Evolutionary conservation across 306 rosid species (phyloP).

Genomic region (Cucumis cinereus): DNA sequence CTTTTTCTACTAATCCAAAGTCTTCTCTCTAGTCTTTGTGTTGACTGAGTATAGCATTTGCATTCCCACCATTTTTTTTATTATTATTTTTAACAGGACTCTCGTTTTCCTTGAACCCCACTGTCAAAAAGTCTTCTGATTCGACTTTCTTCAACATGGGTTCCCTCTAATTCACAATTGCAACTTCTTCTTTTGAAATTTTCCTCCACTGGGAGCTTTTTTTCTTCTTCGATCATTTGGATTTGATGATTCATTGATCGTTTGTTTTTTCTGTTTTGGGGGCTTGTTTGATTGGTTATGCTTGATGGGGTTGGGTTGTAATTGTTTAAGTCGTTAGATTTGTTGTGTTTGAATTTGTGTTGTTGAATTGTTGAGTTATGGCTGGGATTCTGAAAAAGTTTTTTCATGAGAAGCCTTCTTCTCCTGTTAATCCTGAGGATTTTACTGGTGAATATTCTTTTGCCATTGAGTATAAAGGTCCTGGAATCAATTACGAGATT

Average conservation of each 20-base stretch:
- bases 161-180: not conserved
- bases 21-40: not conserved
- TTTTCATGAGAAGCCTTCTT: conserved; percentile 21
- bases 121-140: not conserved
- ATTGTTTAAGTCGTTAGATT: not conserved
- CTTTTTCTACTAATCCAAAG: not conserved
- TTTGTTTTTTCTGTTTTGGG: not conserved
- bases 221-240: not conserved
- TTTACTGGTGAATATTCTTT: conserved; percentile 42
- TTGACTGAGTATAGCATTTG: not conserved
- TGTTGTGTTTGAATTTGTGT: conserved; percentile 7
- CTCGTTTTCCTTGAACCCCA: not conserved
- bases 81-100: not conserved
- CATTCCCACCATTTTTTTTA: not conserved
- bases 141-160: not conserved
- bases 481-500: conserved; percentile 31
- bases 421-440: conserved; percentile 15
- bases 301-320: not conserved
- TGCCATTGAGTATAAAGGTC: conserved; percentile 56
- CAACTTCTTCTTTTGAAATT: not conserved
- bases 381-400: conserved; percentile 33
- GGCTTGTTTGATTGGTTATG: not conserved
- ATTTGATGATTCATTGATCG: not conserved
- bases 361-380: conserved; percentile 16
- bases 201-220: not conserved